Percentiles rank a stretch among this genome's conserved stretches.
Conservation (phyloP, 2,329 filamentous ascomycete genomes). For the Botrytis medusae region DNA sequence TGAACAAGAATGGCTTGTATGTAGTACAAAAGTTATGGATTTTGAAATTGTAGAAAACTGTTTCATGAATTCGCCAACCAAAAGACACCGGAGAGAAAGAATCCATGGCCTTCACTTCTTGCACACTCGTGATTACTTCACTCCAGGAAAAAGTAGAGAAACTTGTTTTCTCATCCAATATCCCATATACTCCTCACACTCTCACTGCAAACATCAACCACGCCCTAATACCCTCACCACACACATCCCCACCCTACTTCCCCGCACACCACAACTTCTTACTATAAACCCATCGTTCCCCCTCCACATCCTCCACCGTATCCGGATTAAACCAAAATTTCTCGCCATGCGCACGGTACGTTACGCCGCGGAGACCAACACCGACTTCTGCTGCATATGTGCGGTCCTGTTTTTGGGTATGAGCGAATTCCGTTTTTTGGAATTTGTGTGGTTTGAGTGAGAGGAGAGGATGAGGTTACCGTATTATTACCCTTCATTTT, state of each 20-base stretch:
- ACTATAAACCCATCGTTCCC: conserved; percentile 25
- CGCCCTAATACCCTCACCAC: too few relatives aligned
- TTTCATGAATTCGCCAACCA: not conserved
- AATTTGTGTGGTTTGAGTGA: not conserved
- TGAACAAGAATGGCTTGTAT: not conserved
- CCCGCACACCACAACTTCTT: conserved; percentile 26
- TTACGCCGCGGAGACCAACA: conserved; percentile 26
- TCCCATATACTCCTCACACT: too few relatives aligned
- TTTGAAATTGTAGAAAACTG: not conserved
- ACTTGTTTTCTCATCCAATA: too few relatives aligned
- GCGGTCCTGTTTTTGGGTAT: not conserved
- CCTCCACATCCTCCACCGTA: conserved; percentile 26
- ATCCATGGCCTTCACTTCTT: not conserved
- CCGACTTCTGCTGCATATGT: conserved; percentile 25
- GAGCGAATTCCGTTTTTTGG: not conserved
- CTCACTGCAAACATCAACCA: not conserved
- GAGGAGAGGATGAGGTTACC: not conserved
- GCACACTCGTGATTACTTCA: not conserved
- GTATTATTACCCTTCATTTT: conserved; percentile 5
- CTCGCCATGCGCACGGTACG: conserved; percentile 26
- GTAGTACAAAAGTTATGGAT: accelerated
- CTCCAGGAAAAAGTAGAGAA: not conserved
- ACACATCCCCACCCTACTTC: not conserved
- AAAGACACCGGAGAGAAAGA: not conserved
- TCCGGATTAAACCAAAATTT: conserved; percentile 23